Evolutionary conservation across 805 yeast species (phyloP), one percentile per base, ranked within the genome.

Genomic region (Metschnikowia drakensbergensis): DNA sequence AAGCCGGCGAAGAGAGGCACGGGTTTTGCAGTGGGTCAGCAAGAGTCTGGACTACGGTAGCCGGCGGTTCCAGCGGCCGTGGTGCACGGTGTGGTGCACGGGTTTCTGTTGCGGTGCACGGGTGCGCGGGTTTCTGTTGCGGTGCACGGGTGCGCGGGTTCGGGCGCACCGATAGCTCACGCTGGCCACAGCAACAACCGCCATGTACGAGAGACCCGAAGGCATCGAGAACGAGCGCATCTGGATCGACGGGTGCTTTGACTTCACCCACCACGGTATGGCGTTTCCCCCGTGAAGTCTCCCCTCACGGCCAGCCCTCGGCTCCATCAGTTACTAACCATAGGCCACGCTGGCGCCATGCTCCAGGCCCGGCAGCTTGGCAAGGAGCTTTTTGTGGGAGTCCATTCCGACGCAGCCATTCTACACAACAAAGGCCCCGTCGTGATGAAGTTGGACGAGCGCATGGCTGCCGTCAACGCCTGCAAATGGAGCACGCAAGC

Each of bases 221-320:
- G 77, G 75, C 28, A 72, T 72, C 25, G 75, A 71, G 45, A 57
- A 75, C 34, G 60, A 72, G 42, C 69, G 85, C 45, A 85, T 92
- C 51, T 94, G 99, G 99, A 82, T 94, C 28, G 99, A 94, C 65
- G 99, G 99, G 0, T 94, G 99, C 64, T 94, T 94, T 68, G 99
- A 94, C 66, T 94, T 94, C 69, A 88, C 96, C 37, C 99, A 94
- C 65, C 98, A 94, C 62, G 98, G 96, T 66, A 67, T 48, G 17
- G 17, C 17, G 17, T 17, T 17, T 2, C 17, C 17, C 17, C 17
- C 17, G 17, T 17, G 17, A 17, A 17, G 17, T 17, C 17, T 17
- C 17, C 17, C 17, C 17, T 17, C 17, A 17, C 17, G 17, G 17
- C 17, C 17, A 17, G 17, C 17, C 17, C 33, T 30, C 33, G 33